Base-by-base conservation (phyloP, 2,329 filamentous ascomycete genomes). In the Ascochyta fabae region DNA sequence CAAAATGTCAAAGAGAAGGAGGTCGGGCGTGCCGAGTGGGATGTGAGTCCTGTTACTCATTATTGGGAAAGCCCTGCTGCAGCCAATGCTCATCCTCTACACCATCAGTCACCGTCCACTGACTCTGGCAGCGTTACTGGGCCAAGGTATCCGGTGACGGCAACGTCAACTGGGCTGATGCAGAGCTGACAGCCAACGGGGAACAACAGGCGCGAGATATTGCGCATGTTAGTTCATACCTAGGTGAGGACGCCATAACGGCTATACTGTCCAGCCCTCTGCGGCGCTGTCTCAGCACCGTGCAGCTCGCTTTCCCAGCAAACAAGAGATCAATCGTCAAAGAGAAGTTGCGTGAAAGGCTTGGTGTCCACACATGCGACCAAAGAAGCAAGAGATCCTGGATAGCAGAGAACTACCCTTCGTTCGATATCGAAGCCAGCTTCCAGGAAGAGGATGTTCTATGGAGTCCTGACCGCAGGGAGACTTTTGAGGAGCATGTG, bases 351-450 rank as follows among this genome's bases (percentile, higher is more conserved):
- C 81, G 87, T 34, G 87, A 90, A 72, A 81, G 82, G 6, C 82
- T 88, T 54, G 85, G 82, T 51, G 82, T 85, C 35, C 86, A 88
- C 66, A 88, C 86, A 1, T 89, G 87, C 69, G 85, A 90, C 71
- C 79, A 81, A 34, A 79, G 87, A 9, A 81, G 80, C 10, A 81
- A 74, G 59, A 80, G 78, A 63, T 78, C 80, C 2, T 78, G 80
- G 54, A 84, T 89, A 54, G 69, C 73, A 7, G 59, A 71, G 2
- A 71, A 78, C 0, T 82, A 83, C 39, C 84, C 84, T 0, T 66
- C 62, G 0, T 86, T 82, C 62, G 57, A 61, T 4, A 81, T 89
- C 43, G 86, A 89, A 70, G 63, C 70, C 0, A 83, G 81, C 0
- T 88, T 90, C 64, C 67, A 77, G 0, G 85, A 89, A 67, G 44